phyloP scores from a whole-genome alignment of 495 filamentous ascomycete species.

The Penicillium waksmanii region DNA sequence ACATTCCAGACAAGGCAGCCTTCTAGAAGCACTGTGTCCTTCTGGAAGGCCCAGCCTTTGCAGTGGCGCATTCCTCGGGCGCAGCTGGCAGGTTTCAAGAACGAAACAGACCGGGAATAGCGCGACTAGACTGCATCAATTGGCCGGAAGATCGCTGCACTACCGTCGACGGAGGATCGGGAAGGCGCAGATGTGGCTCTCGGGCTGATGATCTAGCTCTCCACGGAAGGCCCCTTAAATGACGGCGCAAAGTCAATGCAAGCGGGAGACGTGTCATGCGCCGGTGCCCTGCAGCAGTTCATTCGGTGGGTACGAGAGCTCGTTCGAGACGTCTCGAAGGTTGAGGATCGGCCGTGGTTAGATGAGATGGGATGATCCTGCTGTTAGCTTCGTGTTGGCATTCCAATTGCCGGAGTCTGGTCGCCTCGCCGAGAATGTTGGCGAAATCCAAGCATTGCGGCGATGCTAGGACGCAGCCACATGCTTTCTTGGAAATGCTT shows the following conservation, averaged over 20 bases:
- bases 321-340: not conserved
- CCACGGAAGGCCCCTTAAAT: constrained; percentile 14
- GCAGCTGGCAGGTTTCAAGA: not conserved
- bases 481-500: constrained; percentile 1
- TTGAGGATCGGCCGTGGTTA: not conserved
- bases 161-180: constrained; percentile 3
- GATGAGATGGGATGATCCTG: not conserved
- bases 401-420: not conserved
- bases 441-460: not conserved
- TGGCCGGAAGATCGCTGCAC: constrained; percentile 14
- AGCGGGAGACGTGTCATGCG: constrained; percentile 5
- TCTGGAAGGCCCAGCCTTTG: not conserved
- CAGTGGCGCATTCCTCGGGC: constrained; percentile 1
- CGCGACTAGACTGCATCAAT: constrained; percentile 1
- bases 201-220: not conserved
- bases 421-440: not conserved
- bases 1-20: constrained; percentile 14
- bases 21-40: constrained; percentile 12
- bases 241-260: constrained; percentile 11
- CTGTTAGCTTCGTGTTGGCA: not conserved
- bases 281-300: constrained; percentile 8
- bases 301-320: constrained; percentile 3
- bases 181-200: constrained; percentile 8
- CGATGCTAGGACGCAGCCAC: not conserved
- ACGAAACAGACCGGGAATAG: not conserved